Percentiles rank a stretch among this genome's conserved stretches.
Evolutionary conservation across 2,329 filamentous ascomycete genomes (phyloP).

Genomic region (Teratosphaeria viscida): DNA sequence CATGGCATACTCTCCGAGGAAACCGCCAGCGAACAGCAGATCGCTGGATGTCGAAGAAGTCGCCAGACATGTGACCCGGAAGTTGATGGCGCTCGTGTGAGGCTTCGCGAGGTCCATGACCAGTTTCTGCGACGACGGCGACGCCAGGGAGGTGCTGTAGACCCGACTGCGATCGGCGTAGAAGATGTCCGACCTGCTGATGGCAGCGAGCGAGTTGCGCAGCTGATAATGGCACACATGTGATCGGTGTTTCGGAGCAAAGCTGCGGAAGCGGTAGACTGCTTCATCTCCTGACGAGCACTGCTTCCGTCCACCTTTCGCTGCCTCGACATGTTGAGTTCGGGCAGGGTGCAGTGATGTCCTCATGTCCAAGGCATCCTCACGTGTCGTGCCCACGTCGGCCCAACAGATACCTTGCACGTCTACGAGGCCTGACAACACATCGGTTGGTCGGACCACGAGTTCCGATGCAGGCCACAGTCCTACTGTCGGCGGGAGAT

Average conservation of each 20-base stretch:
- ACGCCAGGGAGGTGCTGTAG: constrained; percentile 39
- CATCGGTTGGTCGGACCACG: constrained; percentile 9
- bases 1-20: constrained; percentile 47
- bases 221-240: constrained; percentile 50
- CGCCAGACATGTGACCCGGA: constrained; percentile 45
- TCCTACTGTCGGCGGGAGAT: constrained; percentile 10
- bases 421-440: constrained; percentile 14
- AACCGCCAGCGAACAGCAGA: constrained; percentile 46
- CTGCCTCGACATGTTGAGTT: neutral
- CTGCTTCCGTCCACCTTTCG: neutral
- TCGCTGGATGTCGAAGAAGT: constrained; percentile 22
- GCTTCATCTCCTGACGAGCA: neutral
- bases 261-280: constrained; percentile 20
- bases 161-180: constrained; percentile 42
- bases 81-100: constrained; percentile 25
- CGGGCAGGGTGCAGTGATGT: constrained; percentile 18
- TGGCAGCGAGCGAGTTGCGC: constrained; percentile 46
- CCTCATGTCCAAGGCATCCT: constrained; percentile 19
- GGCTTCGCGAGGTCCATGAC: constrained; percentile 40
- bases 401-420: constrained; percentile 29
- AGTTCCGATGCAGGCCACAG: constrained; percentile 6
- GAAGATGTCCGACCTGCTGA: constrained; percentile 45
- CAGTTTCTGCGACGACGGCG: constrained; percentile 30
- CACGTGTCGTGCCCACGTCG: constrained; percentile 17
- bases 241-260: constrained; percentile 34